Conservation (phyloP, 768 basidiomycete genomes). For the Albatrellus ellisii region DNA sequence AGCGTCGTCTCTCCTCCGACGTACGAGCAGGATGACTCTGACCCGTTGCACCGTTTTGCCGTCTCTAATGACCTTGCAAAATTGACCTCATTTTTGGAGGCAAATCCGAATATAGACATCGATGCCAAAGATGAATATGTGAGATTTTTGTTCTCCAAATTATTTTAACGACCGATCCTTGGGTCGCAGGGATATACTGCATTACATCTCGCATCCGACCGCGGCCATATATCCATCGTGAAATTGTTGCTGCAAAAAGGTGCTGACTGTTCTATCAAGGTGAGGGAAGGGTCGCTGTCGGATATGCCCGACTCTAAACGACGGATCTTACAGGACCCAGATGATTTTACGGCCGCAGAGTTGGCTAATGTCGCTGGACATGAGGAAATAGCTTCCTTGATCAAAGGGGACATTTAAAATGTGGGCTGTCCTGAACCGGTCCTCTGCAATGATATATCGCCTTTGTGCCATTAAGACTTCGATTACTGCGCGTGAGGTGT, state of each 20-base stretch:
- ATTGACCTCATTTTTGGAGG: slow-evolving; percentile 29
- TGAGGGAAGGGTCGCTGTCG: slow-evolving; percentile 17
- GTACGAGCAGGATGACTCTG: slow-evolving; percentile 20
- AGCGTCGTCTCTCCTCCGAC: slow-evolving; percentile 39
- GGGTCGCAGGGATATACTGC: slow-evolving; percentile 68
- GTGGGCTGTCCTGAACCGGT: no score
- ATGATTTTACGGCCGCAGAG: slow-evolving; percentile 46
- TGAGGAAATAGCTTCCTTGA: slow-evolving; percentile 33
- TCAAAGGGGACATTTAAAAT: no score
- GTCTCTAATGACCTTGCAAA: slow-evolving; percentile 38
- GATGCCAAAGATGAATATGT: slow-evolving; percentile 66
- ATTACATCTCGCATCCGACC: slow-evolving; percentile 76
- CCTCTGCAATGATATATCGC: no score
- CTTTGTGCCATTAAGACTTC: no score
- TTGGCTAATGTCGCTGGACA: slow-evolving; percentile 48
- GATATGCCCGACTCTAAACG: slow-evolving; percentile 3
- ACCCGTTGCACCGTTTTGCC: slow-evolving; percentile 46
- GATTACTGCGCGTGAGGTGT: no score
- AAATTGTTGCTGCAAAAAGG: slow-evolving; percentile 46
- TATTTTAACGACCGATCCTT: slow-evolving; percentile 1
- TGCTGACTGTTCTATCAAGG: slow-evolving; percentile 54
- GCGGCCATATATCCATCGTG: slow-evolving; percentile 51
- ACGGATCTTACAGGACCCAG: slow-evolving; percentile 39
- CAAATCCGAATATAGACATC: slow-evolving; percentile 31
- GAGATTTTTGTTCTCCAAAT: slow-evolving; percentile 18